Percentiles rank a stretch among this genome's conserved stretches.
Conservation (phyloP, 768 basidiomycete genomes). For the Amanita thiersii region DNA sequence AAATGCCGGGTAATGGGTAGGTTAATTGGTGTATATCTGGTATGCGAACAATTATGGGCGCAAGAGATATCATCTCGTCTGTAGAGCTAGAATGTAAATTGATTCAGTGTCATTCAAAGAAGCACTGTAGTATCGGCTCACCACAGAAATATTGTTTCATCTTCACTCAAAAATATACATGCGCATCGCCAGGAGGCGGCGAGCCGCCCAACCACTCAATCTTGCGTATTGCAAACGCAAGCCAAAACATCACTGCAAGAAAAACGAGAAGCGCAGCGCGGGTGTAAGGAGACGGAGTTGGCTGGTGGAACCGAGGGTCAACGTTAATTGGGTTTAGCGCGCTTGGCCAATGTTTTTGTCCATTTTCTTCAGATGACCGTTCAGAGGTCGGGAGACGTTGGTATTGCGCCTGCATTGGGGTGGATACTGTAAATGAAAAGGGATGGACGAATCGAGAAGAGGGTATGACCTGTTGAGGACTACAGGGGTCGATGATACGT, state of each 20-base stretch:
- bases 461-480: too few relatives aligned
- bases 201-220: conserved; percentile 17
- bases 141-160: conserved; percentile 11
- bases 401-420: conserved; percentile 9
- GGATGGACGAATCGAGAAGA: too few relatives aligned
- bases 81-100: too few relatives aligned
- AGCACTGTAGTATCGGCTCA: too few relatives aligned
- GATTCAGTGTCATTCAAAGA: too few relatives aligned
- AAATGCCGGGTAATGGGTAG: too few relatives aligned
- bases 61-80: too few relatives aligned
- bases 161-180: conserved; percentile 12
- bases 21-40: too few relatives aligned
- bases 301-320: conserved; percentile 43
- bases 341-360: neutral
- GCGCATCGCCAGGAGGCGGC: neutral
- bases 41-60: too few relatives aligned
- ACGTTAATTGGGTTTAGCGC: conserved; percentile 16
- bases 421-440: too few relatives aligned
- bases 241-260: conserved; percentile 31
- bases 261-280: conserved; percentile 37
- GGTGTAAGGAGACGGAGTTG: conserved; percentile 42
- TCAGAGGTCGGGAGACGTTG: conserved; percentile 10
- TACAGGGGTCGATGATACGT: too few relatives aligned
- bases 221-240: conserved; percentile 22
- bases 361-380: conserved; percentile 3